Evolutionary conservation across 2,329 filamentous ascomycete species (phyloP).

Genomic region (Aspergillus flavus): DNA sequence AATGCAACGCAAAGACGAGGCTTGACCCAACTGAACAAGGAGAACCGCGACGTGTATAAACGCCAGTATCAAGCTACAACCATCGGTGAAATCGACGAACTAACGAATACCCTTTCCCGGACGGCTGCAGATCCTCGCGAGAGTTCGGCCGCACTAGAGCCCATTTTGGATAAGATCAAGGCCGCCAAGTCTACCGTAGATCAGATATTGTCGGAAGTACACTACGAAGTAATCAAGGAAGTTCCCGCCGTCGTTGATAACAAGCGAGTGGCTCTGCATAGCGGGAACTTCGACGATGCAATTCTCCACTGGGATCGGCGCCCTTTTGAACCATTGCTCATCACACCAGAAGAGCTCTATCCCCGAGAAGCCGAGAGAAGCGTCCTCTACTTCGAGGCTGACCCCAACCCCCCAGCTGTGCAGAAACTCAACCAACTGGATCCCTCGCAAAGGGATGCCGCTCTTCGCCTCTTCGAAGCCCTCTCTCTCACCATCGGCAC

Average conservation of each 20-base stretch:
- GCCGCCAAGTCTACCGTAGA: constrained; percentile 12
- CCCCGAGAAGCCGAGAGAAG: constrained; percentile 51
- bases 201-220: constrained; percentile 12
- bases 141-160: constrained; percentile 22
- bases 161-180: constrained; percentile 25
- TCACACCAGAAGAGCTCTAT: constrained; percentile 64
- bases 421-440: constrained; percentile 24
- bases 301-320: constrained; percentile 70
- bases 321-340: constrained; percentile 67
- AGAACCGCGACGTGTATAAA: constrained; percentile 26
- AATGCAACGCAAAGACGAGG: constrained; percentile 14
- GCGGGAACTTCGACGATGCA: constrained; percentile 49
- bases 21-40: constrained; percentile 25
- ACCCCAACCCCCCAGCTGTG: constrained; percentile 28
- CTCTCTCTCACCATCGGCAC: constrained; percentile 29
- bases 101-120: constrained; percentile 26
- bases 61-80: constrained; percentile 20
- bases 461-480: constrained; percentile 29
- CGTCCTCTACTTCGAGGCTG: constrained; percentile 39
- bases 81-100: constrained; percentile 31
- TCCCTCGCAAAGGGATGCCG: constrained; percentile 14
- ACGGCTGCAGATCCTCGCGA: constrained; percentile 28
- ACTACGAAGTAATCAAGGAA: constrained; percentile 38
- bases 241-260: constrained; percentile 54
- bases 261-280: constrained; percentile 43